Percentiles rank a stretch among this genome's conserved stretches.
Evolutionary conservation across 2,329 filamentous ascomycete species (phyloP).

Genomic region (Colletotrichum liaoningense): DNA sequence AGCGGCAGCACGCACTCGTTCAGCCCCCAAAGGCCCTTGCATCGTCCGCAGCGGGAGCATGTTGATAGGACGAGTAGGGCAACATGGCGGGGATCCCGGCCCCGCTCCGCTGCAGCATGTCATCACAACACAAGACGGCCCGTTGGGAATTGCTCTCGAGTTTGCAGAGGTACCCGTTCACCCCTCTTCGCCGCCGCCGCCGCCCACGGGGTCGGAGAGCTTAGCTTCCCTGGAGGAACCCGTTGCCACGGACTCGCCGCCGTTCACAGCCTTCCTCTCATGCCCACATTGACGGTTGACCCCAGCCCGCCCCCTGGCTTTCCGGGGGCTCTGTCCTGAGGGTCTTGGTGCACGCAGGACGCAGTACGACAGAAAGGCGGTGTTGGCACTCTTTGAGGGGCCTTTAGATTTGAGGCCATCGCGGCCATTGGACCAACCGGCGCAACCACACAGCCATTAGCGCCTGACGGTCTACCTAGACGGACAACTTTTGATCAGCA

Average conservation of each 20-base stretch:
- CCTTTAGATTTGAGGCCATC: slow-evolving; percentile 26
- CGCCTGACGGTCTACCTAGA: slow-evolving; percentile 11
- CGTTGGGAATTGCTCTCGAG: neutral
- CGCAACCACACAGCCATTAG: slow-evolving; percentile 18
- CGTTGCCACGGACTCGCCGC: slow-evolving; percentile 28
- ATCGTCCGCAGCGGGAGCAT: slow-evolving; percentile 16
- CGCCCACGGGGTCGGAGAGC: slow-evolving; percentile 2
- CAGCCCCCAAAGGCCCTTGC: slow-evolving; percentile 19
- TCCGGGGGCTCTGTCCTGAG: neutral
- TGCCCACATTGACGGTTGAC: slow-evolving; percentile 7
- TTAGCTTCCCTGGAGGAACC: slow-evolving; percentile 2
- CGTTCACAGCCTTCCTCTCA: slow-evolving; percentile 23
- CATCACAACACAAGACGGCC: slow-evolving; percentile 23
- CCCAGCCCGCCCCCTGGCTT: neutral
- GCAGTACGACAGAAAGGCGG: slow-evolving; percentile 6
- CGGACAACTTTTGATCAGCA: slow-evolving; percentile 28
- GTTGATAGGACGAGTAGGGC: slow-evolving; percentile 10
- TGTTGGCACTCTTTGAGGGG: slow-evolving; percentile 16
- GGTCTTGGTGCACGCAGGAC: neutral
- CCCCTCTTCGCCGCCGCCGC: neutral
- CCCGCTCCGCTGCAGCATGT: slow-evolving; percentile 34
- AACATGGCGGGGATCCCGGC: slow-evolving; percentile 13
- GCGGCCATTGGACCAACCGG: slow-evolving; percentile 22
- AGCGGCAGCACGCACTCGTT: neutral
- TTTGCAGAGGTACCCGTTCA: neutral